A percentile compares a stretch with the other conserved stretches of the same genome.
Conservation (phyloP, 163 green algal genomes). For the Scenedesmus sp. region DNA sequence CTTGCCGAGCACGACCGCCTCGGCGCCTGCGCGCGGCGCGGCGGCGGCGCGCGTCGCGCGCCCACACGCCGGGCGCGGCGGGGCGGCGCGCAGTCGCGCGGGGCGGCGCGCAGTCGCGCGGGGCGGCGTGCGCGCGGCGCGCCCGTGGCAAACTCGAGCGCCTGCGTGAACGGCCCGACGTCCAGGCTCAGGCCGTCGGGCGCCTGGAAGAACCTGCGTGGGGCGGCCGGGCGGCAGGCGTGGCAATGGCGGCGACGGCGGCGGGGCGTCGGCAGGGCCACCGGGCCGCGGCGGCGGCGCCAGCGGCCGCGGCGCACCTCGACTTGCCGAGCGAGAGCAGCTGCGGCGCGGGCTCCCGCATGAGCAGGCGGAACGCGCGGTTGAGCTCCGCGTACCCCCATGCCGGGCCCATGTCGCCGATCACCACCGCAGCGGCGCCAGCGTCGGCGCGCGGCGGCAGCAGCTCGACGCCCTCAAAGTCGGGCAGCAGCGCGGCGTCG, state of each 20-base stretch:
- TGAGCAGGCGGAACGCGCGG: conserved; percentile 17
- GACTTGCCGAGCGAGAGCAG: conserved; percentile 49
- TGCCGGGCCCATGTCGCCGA: conserved; percentile 33
- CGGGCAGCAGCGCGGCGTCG: conserved; percentile 28
- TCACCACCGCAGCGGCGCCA: conserved; percentile 49
- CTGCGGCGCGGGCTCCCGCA: conserved; percentile 9
- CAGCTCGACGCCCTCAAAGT: conserved; percentile 50
- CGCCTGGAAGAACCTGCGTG: conserved; percentile 49
- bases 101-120: no score
- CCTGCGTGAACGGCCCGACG: conserved; percentile 58
- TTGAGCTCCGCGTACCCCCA: conserved; percentile 11
- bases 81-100: no score
- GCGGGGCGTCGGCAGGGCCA: no score
- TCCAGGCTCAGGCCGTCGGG: conserved; percentile 56
- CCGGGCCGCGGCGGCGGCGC: no score
- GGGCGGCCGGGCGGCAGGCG: no score
- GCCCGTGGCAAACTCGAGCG: conserved; percentile 57
- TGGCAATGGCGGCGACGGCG: no score
- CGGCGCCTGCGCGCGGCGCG: no score
- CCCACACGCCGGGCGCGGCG: no score
- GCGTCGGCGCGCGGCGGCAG: conserved; percentile 14
- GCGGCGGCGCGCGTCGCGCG: no score
- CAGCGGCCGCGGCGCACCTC: conserved; percentile 13
- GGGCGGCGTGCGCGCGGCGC: no score
- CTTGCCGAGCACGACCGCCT: conserved; percentile 61